These are phyloP conservation scores for Coniferiporia sulphurascens DNA, from an alignment of 1,284 basidiomycete genomes.

Conservation along the genomic window DNA sequence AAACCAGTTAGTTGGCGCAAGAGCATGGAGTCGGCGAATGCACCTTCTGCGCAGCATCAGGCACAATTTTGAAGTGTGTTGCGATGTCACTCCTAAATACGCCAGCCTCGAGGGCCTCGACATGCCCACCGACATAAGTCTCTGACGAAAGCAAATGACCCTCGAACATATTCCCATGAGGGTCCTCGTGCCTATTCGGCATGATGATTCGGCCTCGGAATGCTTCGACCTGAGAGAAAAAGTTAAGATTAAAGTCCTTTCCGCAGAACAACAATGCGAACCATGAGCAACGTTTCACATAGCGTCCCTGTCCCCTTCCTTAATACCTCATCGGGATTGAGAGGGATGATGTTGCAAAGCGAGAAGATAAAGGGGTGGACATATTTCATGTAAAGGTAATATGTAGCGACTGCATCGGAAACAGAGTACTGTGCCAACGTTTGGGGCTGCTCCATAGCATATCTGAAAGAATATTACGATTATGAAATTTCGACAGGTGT, in stretches of 20 bases:
- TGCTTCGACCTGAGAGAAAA: slow-evolving; percentile 78
- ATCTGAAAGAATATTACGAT: slow-evolving; percentile 44
- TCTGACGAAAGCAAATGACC: slow-evolving; percentile 96
- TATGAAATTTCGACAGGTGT: not conserved
- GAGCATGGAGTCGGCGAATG: slow-evolving; percentile 14
- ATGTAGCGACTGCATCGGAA: slow-evolving; percentile 98
- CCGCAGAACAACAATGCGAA: slow-evolving; percentile 34
- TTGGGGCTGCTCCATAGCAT: slow-evolving; percentile 96
- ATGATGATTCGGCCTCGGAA: slow-evolving; percentile 91
- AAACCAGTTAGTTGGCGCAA: slow-evolving; percentile 10
- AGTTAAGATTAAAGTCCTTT: not conserved
- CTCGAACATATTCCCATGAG: slow-evolving; percentile 89
- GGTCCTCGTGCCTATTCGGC: slow-evolving; percentile 96
- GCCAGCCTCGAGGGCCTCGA: slow-evolving; percentile 97
- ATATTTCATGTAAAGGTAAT: slow-evolving; percentile 99
- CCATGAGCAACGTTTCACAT: slow-evolving; percentile 98
- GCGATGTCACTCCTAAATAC: slow-evolving; percentile 97
- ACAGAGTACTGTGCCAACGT: slow-evolving; percentile 96
- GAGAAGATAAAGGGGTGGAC: slow-evolving; percentile 99
- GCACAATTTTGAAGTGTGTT: slow-evolving; percentile 94
- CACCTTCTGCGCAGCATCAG: slow-evolving; percentile 82
- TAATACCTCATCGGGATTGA: slow-evolving; percentile 95
- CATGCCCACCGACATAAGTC: slow-evolving; percentile 98
- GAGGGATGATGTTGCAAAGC: slow-evolving; percentile 97
- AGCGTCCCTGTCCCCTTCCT: slow-evolving; percentile 95